Evolutionary conservation across 768 basidiomycete species (phyloP).

Genomic region (Boletus tomentosulus): DNA sequence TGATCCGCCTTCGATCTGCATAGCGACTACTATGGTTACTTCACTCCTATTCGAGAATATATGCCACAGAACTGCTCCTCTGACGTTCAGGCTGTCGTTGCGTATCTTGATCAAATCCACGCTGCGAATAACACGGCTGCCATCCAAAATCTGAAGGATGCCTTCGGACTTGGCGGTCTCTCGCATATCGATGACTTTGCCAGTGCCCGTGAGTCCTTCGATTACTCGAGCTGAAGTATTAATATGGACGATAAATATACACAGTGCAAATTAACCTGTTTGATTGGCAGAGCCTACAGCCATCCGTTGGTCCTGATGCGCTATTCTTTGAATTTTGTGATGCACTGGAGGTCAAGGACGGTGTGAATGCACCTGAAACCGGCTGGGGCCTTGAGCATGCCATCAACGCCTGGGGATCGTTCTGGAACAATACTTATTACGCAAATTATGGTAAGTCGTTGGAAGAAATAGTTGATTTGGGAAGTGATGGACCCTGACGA

Average conservation of each 20-base stretch:
- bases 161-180: no score
- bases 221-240: not conserved
- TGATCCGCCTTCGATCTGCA: no score
- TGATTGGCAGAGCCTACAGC: conserved; percentile 68
- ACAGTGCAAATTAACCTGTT: no score
- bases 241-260: conserved; percentile 22
- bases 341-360: conserved; percentile 36
- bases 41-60: no score
- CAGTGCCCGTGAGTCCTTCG: conserved; percentile 41
- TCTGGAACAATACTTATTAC: conserved; percentile 51
- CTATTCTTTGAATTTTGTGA: conserved; percentile 40
- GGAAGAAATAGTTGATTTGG: not conserved
- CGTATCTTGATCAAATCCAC: no score
- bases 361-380: conserved; percentile 37
- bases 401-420: conserved; percentile 57
- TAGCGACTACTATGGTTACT: no score
- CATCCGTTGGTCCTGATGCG: conserved; percentile 40
- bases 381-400: conserved; percentile 32
- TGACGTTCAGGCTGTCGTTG: no score
- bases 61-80: no score
- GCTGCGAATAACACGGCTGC: conserved; percentile 6
- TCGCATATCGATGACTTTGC: conserved; percentile 65
- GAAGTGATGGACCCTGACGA: not conserved
- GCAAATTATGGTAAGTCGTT: conserved; percentile 38
- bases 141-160: no score